Percentiles rank a stretch among this genome's conserved stretches.
Evolutionary conservation across 805 yeast species (phyloP).

Genomic region (Wickerhamiella brachini): DNA sequence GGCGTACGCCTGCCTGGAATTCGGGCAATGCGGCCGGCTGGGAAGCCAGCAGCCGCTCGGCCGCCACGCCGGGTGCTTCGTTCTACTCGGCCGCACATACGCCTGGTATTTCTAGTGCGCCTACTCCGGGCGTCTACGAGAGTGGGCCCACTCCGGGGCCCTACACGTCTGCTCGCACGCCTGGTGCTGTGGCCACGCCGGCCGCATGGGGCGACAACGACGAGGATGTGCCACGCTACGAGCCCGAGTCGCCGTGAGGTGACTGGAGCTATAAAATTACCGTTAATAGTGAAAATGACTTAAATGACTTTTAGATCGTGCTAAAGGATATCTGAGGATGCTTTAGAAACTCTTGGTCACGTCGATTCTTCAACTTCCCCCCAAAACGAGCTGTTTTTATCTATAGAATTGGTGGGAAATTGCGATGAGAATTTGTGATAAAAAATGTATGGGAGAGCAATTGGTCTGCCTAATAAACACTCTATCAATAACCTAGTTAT

Average conservation of each 20-base stretch:
- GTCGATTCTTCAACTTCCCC: too few relatives aligned
- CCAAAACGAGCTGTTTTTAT: too few relatives aligned
- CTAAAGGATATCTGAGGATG: too few relatives aligned
- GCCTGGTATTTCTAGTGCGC: conserved; percentile 27
- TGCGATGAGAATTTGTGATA: too few relatives aligned
- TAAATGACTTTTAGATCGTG: too few relatives aligned
- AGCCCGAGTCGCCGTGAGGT: conserved; percentile 23
- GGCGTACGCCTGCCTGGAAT: conserved; percentile 28
- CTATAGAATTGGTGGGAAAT: too few relatives aligned
- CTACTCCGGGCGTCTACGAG: conserved; percentile 19
- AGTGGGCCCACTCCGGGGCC: conserved; percentile 26
- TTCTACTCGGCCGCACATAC: conserved; percentile 22
- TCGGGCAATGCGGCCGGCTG: conserved; percentile 33
- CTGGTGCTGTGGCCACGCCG: conserved; percentile 20
- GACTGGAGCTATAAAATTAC: too few relatives aligned
- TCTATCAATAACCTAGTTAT: too few relatives aligned
- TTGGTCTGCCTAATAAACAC: too few relatives aligned
- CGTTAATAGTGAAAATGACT: neutral
- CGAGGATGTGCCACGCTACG: conserved; percentile 24
- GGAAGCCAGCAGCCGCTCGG: conserved; percentile 24
- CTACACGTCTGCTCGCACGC: conserved; percentile 17
- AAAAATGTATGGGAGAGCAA: too few relatives aligned
- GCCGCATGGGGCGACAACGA: conserved; percentile 25
- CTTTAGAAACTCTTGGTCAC: too few relatives aligned
- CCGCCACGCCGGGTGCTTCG: conserved; percentile 30